Conservation (phyloP, 768 basidiomycete genomes). For the Lactarius quietus region DNA sequence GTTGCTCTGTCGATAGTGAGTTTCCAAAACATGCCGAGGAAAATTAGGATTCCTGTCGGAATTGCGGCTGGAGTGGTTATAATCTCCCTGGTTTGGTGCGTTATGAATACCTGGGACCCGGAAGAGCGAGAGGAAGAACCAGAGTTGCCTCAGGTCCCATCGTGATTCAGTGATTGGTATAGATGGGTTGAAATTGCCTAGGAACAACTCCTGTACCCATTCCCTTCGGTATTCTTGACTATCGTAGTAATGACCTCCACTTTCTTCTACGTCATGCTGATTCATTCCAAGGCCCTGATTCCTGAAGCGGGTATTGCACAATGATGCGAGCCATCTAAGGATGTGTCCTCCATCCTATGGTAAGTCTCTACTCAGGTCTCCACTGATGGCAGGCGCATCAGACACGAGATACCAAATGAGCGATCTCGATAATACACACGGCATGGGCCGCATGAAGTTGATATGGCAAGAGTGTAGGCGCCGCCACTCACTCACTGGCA, state of each 20-base stretch:
- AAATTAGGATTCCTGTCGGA: constrained; percentile 5
- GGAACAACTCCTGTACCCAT: background rate
- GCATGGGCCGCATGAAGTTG: no score
- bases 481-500: no score
- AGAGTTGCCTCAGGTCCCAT: no score
- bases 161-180: no score
- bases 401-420: background rate
- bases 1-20: constrained; percentile 33
- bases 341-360: constrained; percentile 73
- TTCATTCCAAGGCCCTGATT: constrained; percentile 89
- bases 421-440: constrained; percentile 65
- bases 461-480: no score
- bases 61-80: background rate
- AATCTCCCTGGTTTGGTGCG: constrained; percentile 8
- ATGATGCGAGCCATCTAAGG: constrained; percentile 58
- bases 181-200: no score
- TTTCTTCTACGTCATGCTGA: constrained; percentile 89
- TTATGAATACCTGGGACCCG: constrained; percentile 8
- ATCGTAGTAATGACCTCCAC: constrained; percentile 39
- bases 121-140: background rate
- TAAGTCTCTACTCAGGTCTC: constrained; percentile 45
- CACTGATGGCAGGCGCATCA: no score
- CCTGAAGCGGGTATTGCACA: constrained; percentile 68
- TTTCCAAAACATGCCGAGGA: background rate
- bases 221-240: background rate